phyloP scores from a whole-genome alignment of 2,329 filamentous ascomycete species.

The Fusarium incarnatum region DNA sequence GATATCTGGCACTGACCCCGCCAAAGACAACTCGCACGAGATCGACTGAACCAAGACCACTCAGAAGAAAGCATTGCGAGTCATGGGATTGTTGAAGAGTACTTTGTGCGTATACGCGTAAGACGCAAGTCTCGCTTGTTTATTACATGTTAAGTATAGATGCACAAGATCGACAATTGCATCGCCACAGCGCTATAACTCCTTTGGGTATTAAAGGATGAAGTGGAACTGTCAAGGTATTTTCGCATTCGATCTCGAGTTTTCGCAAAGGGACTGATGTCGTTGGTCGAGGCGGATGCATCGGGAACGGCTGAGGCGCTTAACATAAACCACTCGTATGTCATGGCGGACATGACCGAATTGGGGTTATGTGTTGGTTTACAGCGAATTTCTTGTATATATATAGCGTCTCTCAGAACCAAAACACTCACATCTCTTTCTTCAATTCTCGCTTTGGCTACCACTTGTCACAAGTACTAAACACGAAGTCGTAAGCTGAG shows the following conservation, averaged over 20 bases:
- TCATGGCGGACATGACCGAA: conserved; percentile 4
- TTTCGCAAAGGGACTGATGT: conserved; percentile 21
- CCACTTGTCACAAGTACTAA: neutral
- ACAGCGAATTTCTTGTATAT: neutral
- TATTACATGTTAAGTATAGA: neutral
- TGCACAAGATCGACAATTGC: conserved; percentile 1
- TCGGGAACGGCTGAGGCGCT: conserved; percentile 12
- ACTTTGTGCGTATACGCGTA: neutral
- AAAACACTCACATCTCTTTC: neutral
- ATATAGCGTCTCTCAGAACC: neutral
- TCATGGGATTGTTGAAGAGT: neutral
- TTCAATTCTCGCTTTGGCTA: neutral
- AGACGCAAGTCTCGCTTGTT: neutral
- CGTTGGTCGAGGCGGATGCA: conserved; percentile 15
- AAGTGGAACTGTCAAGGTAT: conserved; percentile 14
- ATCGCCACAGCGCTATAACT: conserved; percentile 11
- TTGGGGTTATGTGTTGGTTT: neutral
- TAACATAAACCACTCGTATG: conserved; percentile 21
- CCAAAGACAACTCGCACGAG: neutral
- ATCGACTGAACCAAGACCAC: neutral
- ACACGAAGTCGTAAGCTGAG: no score
- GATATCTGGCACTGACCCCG: neutral
- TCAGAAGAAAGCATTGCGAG: neutral
- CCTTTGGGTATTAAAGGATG: neutral
- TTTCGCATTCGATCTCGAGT: conserved; percentile 21